Base-by-base conservation (phyloP, 345 rosid species). In the Eucalyptus regnans region DNA sequence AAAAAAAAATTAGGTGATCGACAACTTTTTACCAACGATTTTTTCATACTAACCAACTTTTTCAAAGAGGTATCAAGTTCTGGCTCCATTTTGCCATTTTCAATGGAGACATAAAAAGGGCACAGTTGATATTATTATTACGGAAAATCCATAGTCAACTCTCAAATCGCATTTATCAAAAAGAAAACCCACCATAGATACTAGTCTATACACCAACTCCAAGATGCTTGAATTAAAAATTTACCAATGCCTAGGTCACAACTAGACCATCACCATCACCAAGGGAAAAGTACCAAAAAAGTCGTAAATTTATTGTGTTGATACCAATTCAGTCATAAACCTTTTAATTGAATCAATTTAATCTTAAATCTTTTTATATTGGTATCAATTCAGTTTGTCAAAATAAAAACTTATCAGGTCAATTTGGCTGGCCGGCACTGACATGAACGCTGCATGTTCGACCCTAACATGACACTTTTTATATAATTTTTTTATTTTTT, bases 381-480 rank as follows among this genome's bases (percentile, higher is more conserved):
- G 2, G 4, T 52, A 52, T 52, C 10, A 52, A 52, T 52, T 7
- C 10, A 52, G 0, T 52, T 52, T 52, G 18, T 18, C 22, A 52
- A 52, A 52, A 52, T 7, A 52, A 52, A 52, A 52, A 52, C 1
- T 3, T 52, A 52, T 52, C 0, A 7, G 0, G 58, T 52, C 1
- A 52, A 52, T 18, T 16, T 51, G 54, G 54, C 6, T 0, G 1
- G 20, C 1, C 0, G 1, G 8, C 4, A 51, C 0, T 51, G 3
- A 51, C 0, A 3, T 51, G 9, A 17, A 17, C 1, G 1, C 4
- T 51, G 0, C 4, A 1, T 4, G 1, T 3, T 1, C 23, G 1
- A 1, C 22, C 4, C 23, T 52, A 18, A 52, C 10, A 52, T 52
- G 58, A 18, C 9, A 18, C 3, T 0, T 52, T 14, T 14, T 14